phyloP scores from a whole-genome alignment of 495 filamentous ascomycete species.

The Polyplosphaeria fusca region DNA sequence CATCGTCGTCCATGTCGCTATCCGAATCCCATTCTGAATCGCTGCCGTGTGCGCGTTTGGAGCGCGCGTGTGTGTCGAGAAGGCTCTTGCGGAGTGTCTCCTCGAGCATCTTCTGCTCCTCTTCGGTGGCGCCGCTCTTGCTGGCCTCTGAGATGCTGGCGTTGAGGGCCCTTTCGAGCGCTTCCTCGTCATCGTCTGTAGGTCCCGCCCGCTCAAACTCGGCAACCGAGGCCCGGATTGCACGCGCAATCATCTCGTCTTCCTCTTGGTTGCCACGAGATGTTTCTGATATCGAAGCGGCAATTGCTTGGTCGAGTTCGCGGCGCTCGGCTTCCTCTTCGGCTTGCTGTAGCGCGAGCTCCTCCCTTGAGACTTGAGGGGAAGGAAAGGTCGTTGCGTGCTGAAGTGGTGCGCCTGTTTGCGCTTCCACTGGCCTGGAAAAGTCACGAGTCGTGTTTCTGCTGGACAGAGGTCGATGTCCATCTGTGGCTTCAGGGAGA shows the following conservation, averaged over 20 bases:
- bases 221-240: slow-evolving; percentile 63
- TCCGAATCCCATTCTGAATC: slow-evolving; percentile 38
- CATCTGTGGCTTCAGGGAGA: background rate
- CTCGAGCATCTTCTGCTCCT: slow-evolving; percentile 56
- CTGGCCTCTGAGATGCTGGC: slow-evolving; percentile 36
- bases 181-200: slow-evolving; percentile 35
- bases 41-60: slow-evolving; percentile 8
- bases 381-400: slow-evolving; percentile 18
- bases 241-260: slow-evolving; percentile 63
- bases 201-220: slow-evolving; percentile 51
- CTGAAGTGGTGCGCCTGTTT: background rate
- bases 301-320: slow-evolving; percentile 68
- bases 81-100: slow-evolving; percentile 57
- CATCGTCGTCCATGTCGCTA: slow-evolving; percentile 44
- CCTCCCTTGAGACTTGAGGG: no score
- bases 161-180: slow-evolving; percentile 36
- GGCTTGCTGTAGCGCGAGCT: background rate
- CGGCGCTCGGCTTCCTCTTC: slow-evolving; percentile 41
- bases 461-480: background rate
- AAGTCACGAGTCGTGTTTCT: background rate
- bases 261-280: slow-evolving; percentile 64
- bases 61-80: slow-evolving; percentile 41
- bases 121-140: slow-evolving; percentile 37
- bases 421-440: background rate
- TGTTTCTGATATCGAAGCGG: slow-evolving; percentile 62